phyloP scores from a whole-genome alignment of 2,329 filamentous ascomycete species.

The Periconia sp. region DNA sequence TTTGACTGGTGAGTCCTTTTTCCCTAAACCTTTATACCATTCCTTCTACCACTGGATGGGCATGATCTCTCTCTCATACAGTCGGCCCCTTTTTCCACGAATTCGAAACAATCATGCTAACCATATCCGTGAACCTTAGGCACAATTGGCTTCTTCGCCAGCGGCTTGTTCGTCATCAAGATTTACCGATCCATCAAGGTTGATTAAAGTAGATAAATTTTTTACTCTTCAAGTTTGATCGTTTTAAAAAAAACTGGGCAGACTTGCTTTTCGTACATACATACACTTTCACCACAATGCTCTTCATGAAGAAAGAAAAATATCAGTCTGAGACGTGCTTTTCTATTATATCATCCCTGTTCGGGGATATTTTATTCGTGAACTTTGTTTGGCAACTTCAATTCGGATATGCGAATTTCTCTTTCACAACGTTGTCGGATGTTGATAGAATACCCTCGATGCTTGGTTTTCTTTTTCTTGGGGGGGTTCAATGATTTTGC shows the following conservation, averaged over 20 bases:
- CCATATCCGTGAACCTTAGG: constrained; percentile 56
- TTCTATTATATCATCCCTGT: no score
- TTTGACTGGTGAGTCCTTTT: constrained; percentile 72
- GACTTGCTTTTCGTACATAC: background rate
- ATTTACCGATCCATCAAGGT: constrained; percentile 99
- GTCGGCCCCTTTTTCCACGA: background rate
- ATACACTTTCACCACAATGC: background rate
- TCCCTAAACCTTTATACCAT: background rate
- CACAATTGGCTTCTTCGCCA: constrained; percentile 92
- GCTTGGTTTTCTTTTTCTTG: no score
- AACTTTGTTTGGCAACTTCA: no score
- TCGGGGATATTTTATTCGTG: no score
- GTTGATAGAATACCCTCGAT: no score
- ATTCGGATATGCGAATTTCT: no score
- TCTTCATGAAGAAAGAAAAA: no score
- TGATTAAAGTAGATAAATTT: constrained; percentile 60
- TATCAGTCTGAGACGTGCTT: no score
- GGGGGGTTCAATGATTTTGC: no score
- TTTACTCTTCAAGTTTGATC: background rate
- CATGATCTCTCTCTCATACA: no score
- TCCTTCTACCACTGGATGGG: background rate
- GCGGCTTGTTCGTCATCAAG: constrained; percentile 89
- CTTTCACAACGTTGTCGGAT: no score
- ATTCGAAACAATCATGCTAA: constrained; percentile 11
- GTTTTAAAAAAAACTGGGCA: no score